Base-by-base conservation (phyloP, 768 basidiomycete genomes). In the Heimioporus sp. region DNA sequence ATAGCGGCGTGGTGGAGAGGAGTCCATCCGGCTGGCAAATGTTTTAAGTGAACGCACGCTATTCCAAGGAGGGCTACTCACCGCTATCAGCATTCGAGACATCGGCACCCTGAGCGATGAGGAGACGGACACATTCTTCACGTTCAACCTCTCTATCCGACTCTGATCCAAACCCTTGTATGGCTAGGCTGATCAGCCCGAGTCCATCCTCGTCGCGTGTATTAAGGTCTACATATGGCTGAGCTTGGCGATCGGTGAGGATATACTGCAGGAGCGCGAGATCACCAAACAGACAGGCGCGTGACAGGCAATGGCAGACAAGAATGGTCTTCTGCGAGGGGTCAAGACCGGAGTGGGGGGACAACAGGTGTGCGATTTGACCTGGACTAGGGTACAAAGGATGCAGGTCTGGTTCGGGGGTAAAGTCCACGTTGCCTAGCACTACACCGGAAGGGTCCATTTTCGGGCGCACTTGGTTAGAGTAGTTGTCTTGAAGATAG, bases 1-100 rank as follows among this genome's bases (percentile, higher is more conserved):
- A 98, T 72, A 9, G 90, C 90, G 9, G 96, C 92, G 72, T 96
- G 87, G 63, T 98, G 96, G 12, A 99, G 76, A 4, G 95, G 85
- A 10, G 92, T 93, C 97, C 97, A 98, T 32, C 96, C 95, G 54
- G 82, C 94, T 97, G 60, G 51, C 42, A 54, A 43, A 41, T 4
- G 38, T 31, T 31, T 38, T 54, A 51, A 57, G 28, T 35, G 50
- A 47, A 39, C 35, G 31, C 19, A 49, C 20, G 30, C n/a, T 30
- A 30, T 51, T 28, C 12, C 46, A 24, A 40, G 37, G 31, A 55
- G 49, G 39, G 38, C 28, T 21, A 67, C 79, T 39, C 57, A 87
- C 89, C 80, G 60, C 85, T 76, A 68, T 92, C 90, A 39, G 80
- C 72, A 35, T 60, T 53, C 43, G 71, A 70, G 39, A 88, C 69